phyloP scores from a whole-genome alignment of 139 green algal species.

The Chlorella sp. region DNA sequence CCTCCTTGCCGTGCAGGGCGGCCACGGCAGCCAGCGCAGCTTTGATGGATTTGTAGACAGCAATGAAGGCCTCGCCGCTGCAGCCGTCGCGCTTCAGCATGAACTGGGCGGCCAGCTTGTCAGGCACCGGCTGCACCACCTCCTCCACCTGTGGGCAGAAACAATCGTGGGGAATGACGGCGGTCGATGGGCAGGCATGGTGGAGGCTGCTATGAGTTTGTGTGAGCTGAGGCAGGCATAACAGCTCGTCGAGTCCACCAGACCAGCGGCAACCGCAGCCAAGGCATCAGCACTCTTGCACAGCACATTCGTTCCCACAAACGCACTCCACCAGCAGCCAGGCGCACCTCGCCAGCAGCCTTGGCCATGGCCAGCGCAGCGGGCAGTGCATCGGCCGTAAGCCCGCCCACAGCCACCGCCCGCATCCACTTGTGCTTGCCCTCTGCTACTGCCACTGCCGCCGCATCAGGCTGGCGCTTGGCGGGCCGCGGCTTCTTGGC shows the following conservation, averaged over 20 bases:
- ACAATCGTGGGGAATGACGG: background rate
- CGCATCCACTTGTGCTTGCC: constrained; percentile 76
- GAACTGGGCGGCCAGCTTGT: constrained; percentile 42
- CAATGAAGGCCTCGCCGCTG: constrained; percentile 59
- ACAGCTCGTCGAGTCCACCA: background rate
- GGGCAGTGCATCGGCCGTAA: constrained; percentile 44
- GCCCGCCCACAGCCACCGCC: constrained; percentile 77
- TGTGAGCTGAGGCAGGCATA: background rate
- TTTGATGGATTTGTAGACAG: constrained; percentile 76
- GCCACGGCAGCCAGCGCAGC: constrained; percentile 74
- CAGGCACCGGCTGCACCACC: constrained; percentile 58
- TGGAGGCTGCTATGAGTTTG: too few species aligned
- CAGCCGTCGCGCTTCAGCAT: constrained; percentile 85
- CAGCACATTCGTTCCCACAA: too few species aligned
- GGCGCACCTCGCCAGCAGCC: constrained; percentile 42
- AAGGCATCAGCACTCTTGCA: background rate
- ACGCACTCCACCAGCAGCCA: background rate
- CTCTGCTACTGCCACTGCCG: constrained; percentile 5
- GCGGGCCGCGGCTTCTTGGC: constrained; percentile 31
- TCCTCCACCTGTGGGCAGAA: constrained; percentile 54
- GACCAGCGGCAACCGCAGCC: background rate
- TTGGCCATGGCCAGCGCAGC: constrained; percentile 53
- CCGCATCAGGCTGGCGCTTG: background rate
- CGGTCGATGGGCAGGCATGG: background rate
- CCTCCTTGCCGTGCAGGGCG: constrained; percentile 67